These are phyloP conservation scores for Plantago coronopus DNA, from an alignment of 305 asterid species.

Conservation along the genomic window DNA sequence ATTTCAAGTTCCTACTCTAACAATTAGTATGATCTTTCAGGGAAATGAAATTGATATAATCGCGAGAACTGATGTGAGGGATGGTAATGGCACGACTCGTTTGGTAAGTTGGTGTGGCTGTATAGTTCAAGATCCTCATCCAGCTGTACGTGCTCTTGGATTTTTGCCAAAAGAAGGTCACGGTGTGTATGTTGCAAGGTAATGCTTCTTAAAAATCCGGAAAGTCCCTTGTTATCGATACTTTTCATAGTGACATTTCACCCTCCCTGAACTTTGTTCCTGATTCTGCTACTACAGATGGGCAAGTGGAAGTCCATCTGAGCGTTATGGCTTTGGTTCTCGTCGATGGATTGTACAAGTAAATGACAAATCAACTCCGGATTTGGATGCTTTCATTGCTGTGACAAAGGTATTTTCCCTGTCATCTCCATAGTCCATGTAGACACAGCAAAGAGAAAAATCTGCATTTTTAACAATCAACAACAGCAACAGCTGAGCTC, in stretches of 20 bases:
- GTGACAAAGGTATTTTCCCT: constrained; percentile 35
- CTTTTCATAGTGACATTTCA: background rate
- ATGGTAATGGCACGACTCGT: constrained; percentile 87
- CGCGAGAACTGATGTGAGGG: constrained; percentile 93
- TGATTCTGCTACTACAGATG: constrained; percentile 45
- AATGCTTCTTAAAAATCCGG: constrained; percentile 17
- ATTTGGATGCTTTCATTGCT: constrained; percentile 79
- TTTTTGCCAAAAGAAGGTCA: constrained; percentile 96
- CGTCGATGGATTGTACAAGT: constrained; percentile 94
- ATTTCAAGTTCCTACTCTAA: background rate
- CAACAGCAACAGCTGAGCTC: too few species aligned
- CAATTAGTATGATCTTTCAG: constrained; percentile 38
- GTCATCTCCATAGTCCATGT: too few species aligned
- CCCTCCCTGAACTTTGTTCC: background rate
- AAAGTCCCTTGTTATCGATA: background rate
- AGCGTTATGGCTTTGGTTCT: constrained; percentile 84
- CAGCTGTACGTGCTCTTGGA: constrained; percentile 98
- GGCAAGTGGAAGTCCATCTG: constrained; percentile 97
- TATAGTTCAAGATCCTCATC: constrained; percentile 85
- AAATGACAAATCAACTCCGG: constrained; percentile 85
- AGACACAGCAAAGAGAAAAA: too few species aligned
- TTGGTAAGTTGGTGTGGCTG: constrained; percentile 95
- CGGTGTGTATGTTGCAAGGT: constrained; percentile 95
- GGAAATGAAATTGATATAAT: constrained; percentile 72
- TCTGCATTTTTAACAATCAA: too few species aligned